A percentile compares a stretch with the other conserved stretches of the same genome.
These are phyloP conservation scores for Dissoconium aciculare DNA, from an alignment of 2,329 filamentous ascomycete genomes.

Conservation along the genomic window DNA sequence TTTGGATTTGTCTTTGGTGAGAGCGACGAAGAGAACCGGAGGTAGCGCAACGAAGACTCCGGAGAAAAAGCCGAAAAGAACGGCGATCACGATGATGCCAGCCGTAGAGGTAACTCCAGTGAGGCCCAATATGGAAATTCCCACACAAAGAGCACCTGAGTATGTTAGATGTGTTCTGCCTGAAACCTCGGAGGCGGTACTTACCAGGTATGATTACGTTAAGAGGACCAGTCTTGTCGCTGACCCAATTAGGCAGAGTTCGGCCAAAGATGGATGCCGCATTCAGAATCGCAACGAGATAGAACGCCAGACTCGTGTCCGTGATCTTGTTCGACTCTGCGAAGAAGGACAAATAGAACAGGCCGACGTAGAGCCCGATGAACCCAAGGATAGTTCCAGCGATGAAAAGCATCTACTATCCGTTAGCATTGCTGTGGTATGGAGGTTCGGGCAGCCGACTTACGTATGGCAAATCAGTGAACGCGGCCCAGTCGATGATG, in stretches of 20 bases:
- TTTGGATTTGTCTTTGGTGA: slow-evolving; percentile 29
- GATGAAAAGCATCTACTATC: slow-evolving; percentile 20
- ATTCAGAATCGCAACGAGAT: slow-evolving; percentile 30
- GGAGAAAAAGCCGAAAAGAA: slow-evolving; percentile 30
- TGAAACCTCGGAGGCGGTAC: slow-evolving; percentile 1
- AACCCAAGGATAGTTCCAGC: slow-evolving; percentile 25
- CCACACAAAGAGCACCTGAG: slow-evolving; percentile 20
- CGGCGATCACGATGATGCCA: slow-evolving; percentile 23
- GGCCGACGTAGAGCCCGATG: slow-evolving; percentile 26
- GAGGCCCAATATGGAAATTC: slow-evolving; percentile 25
- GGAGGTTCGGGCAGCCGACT: too few species aligned
- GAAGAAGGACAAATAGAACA: slow-evolving; percentile 31
- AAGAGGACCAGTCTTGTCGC: slow-evolving; percentile 27
- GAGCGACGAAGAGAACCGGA: slow-evolving; percentile 25
- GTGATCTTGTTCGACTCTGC: slow-evolving; percentile 20
- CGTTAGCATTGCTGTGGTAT: slow-evolving; percentile 1
- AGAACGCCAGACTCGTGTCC: slow-evolving; percentile 25
- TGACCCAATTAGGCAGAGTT: slow-evolving; percentile 25
- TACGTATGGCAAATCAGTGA: slow-evolving; percentile 26
- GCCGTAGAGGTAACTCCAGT: slow-evolving; percentile 23
- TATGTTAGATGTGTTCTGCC: slow-evolving; percentile 3
- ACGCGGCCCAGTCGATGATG: slow-evolving; percentile 27
- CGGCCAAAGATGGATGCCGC: slow-evolving; percentile 29
- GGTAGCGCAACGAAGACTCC: slow-evolving; percentile 32
- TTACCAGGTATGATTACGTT: slow-evolving; percentile 23